Evolutionary conservation across 148 eudicot genomes (phyloP).

Genomic region (Persicaria tinctoria): DNA sequence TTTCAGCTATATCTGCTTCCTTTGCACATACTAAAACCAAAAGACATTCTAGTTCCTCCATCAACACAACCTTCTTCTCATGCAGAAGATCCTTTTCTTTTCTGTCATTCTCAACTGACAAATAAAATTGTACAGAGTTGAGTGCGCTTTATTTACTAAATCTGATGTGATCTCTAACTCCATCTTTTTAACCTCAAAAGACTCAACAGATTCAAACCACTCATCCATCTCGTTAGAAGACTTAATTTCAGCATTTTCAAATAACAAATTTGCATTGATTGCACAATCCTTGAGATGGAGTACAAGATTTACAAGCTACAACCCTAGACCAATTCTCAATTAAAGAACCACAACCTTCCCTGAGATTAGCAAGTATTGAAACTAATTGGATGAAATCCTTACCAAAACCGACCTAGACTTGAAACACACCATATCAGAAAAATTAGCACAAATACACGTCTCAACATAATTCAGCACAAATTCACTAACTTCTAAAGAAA

Average conservation of each 20-base stretch:
- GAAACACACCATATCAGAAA: too few relatives aligned
- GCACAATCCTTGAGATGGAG: slow-evolving; percentile 17
- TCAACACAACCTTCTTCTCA: slow-evolving; percentile 18
- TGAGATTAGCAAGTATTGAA: too few relatives aligned
- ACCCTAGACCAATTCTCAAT: too few relatives aligned
- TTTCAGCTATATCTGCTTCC: slow-evolving; percentile 29
- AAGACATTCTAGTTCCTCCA: too few relatives aligned
- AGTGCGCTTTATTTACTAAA: slow-evolving; percentile 38
- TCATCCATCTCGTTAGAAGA: slow-evolving; percentile 40
- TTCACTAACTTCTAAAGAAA: too few relatives aligned
- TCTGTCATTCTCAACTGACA: slow-evolving; percentile 38
- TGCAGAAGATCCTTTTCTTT: slow-evolving; percentile 48
- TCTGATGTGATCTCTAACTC: slow-evolving; percentile 51
- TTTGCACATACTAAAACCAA: too few relatives aligned
- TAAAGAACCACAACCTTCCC: too few relatives aligned
- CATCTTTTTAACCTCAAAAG: slow-evolving; percentile 41
- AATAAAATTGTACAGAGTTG: slow-evolving; percentile 32
- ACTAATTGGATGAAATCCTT: too few relatives aligned
- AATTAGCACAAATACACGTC: too few relatives aligned
- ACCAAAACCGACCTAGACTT: too few relatives aligned
- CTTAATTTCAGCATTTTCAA: slow-evolving; percentile 30
- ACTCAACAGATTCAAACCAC: slow-evolving; percentile 42
- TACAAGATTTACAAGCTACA: too few relatives aligned
- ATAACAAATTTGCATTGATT: slow-evolving; percentile 31
- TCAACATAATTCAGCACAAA: too few relatives aligned